Percentiles rank a stretch among this genome's conserved stretches.
Conservation (phyloP, 768 basidiomycete species). For the Trametes cinnabarina region DNA sequence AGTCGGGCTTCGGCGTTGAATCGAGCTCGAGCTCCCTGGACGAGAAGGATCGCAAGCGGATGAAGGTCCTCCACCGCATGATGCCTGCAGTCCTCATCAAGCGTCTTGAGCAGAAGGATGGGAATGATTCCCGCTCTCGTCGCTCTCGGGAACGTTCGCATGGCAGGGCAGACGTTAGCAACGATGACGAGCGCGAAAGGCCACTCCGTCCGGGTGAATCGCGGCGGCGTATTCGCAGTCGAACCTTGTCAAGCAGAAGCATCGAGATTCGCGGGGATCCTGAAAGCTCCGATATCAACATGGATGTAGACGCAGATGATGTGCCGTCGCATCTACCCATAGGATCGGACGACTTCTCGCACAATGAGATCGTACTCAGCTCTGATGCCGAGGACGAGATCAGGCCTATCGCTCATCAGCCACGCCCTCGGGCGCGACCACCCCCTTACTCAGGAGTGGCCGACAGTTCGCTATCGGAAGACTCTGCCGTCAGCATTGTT, state of each 20-base stretch:
- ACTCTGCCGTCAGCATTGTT: not conserved
- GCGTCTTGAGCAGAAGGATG: slow-evolving; percentile 28
- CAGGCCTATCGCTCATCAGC: slow-evolving; percentile 13
- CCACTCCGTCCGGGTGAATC: slow-evolving; percentile 54
- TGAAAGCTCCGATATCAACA: slow-evolving; percentile 50
- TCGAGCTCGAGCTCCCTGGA: not conserved
- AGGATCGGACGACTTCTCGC: not conserved
- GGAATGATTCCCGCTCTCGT: not conserved
- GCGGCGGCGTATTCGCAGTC: slow-evolving; percentile 36
- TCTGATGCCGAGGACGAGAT: slow-evolving; percentile 2
- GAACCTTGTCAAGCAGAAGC: slow-evolving; percentile 23
- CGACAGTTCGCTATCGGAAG: not conserved
- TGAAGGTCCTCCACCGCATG: slow-evolving; percentile 46
- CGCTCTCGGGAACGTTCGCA: not conserved
- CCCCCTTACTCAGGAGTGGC: not conserved
- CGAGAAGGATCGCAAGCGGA: slow-evolving; percentile 33
- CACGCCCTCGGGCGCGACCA: not conserved
- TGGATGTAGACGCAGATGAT: not conserved
- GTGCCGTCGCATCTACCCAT: not conserved
- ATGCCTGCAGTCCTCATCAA: slow-evolving; percentile 55
- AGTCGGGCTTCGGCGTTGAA: not conserved
- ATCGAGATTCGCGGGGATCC: slow-evolving; percentile 58
- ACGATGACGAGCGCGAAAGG: slow-evolving; percentile 35
- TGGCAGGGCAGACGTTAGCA: not conserved
- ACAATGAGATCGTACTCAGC: not conserved